Percentiles rank a stretch among this genome's conserved stretches.
phyloP scores from a whole-genome alignment of 345 rosid genomes.

The Litchi chinensis region DNA sequence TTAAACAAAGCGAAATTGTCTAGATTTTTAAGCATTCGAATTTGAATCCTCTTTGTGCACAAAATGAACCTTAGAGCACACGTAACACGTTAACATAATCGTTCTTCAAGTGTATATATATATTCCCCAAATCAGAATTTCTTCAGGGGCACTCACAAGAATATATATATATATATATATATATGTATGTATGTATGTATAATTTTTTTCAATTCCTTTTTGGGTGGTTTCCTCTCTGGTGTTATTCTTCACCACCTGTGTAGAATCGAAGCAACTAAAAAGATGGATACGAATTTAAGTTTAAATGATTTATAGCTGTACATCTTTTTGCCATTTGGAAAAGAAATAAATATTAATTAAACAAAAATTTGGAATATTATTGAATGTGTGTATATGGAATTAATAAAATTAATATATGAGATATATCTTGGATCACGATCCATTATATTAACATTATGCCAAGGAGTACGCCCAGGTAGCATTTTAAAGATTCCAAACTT shows the following conservation, averaged over 20 bases:
- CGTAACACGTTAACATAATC: neutral
- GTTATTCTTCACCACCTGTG: slow-evolving; percentile 31
- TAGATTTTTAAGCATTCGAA: neutral
- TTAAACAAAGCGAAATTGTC: too few species aligned
- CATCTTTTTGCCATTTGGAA: neutral
- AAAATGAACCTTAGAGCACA: neutral
- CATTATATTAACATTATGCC: neutral
- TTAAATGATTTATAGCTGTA: slow-evolving; percentile 21
- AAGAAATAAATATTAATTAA: neutral
- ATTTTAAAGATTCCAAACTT: slow-evolving; percentile 8
- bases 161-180: slow-evolving; percentile 4
- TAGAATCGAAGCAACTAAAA: slow-evolving; percentile 31
- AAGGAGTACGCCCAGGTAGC: neutral
- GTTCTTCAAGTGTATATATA: slow-evolving; percentile 32
- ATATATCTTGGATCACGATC: slow-evolving; percentile 4
- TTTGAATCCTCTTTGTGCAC: neutral
- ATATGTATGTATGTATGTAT: neutral
- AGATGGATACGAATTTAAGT: slow-evolving; percentile 23
- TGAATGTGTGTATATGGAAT: neutral
- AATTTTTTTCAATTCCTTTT: neutral
- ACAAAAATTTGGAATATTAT: neutral
- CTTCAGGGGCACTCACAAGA: slow-evolving; percentile 22
- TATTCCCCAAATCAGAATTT: slow-evolving; percentile 44
- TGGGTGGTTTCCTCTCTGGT: slow-evolving; percentile 29
- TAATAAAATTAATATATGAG: neutral